Evolutionary conservation across 2,329 filamentous ascomycete species (phyloP), one percentile per base, ranked within the genome.

Genomic region (Neurospora sp.): DNA sequence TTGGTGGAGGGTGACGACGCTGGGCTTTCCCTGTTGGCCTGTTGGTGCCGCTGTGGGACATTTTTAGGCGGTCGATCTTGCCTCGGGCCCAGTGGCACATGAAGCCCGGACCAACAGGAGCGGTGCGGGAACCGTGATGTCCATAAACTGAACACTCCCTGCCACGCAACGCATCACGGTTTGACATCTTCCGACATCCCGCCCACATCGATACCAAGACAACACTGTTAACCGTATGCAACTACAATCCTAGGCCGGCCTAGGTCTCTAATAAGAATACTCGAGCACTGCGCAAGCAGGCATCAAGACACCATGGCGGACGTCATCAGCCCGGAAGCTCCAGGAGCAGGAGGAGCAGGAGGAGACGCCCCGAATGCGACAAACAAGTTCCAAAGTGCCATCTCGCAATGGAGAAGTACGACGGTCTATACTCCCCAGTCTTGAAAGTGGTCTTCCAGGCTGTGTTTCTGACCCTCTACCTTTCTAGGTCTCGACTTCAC

Each of bases 301-400:
- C 52, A 62, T 6, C 19, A 33, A 62, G 10, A 68, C 66, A 68
- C 69, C 71, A 76, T 76, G 75, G 73, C 72, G 43, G 74, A 75
- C 52, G 70, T 67, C 62, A 70, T 19, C 70, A 68, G 65, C 41
- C 66, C 69, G n/a, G 74, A 72, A 52, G 69, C 71, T 40, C 69
- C 70, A 28, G 71, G 67, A 62, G 69, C 66, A 17, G 67, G 43
- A 36, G 69, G 69, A n/a, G 28, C 70, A n/a, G 39, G 19, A 41
- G 67, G 69, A 68, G 23, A 52, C 68, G n/a, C 66, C 70, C 28
- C 69, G 43, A 62, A 43, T 10, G 12, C 66, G 28, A 68, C 70
- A 66, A 98, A 97, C 83, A 97, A 97, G 81, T 99, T 99, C 79
- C 96, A 99, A 80, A 91, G 91, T 78, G 96, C 96, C 70, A 97